Evolutionary conservation across 2,329 filamentous ascomycete genomes (phyloP).

Genomic region (Neopestalotiopsis clavispora): DNA sequence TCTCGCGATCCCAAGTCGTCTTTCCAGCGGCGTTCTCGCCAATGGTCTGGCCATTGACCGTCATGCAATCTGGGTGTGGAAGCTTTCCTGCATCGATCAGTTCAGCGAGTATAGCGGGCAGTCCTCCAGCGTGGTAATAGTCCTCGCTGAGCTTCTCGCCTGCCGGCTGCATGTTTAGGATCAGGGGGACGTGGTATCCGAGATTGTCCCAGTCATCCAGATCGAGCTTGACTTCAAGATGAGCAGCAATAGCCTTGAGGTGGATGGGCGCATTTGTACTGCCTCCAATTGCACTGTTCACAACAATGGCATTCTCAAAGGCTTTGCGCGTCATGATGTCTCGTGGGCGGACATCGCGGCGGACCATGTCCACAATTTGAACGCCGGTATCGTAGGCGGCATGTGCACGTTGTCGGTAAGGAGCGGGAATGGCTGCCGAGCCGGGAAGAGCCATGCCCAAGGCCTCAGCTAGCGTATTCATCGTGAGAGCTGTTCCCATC

Average conservation of each 20-base stretch:
- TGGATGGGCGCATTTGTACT: slow-evolving; percentile 63
- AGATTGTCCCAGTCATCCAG: slow-evolving; percentile 59
- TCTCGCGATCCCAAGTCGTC: slow-evolving; percentile 53
- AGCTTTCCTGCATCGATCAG: slow-evolving; percentile 53
- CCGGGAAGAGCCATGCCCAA: slow-evolving; percentile 58
- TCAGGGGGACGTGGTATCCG: slow-evolving; percentile 53
- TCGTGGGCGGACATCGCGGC: slow-evolving; percentile 52
- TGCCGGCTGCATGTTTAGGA: slow-evolving; percentile 60
- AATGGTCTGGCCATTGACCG: slow-evolving; percentile 51
- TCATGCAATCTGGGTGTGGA: slow-evolving; percentile 44
- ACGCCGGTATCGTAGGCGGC: slow-evolving; percentile 53
- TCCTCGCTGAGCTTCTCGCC: slow-evolving; percentile 59
- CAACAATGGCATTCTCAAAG: slow-evolving; percentile 61
- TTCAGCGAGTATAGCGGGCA: slow-evolving; percentile 58
- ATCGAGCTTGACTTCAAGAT: slow-evolving; percentile 54
- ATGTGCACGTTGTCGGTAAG: slow-evolving; percentile 52
- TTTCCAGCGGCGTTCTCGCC: slow-evolving; percentile 47
- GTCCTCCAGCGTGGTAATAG: slow-evolving; percentile 57
- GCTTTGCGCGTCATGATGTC: slow-evolving; percentile 60
- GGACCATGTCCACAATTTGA: slow-evolving; percentile 56
- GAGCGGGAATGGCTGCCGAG: slow-evolving; percentile 55
- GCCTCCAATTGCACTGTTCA: slow-evolving; percentile 60
- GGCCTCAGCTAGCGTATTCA: slow-evolving; percentile 57
- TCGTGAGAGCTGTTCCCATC: slow-evolving; percentile 58
- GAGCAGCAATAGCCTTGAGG: slow-evolving; percentile 57